Evolutionary conservation across 768 basidiomycete species (phyloP), one percentile per base, ranked within the genome.

Genomic region (Inosperma sp.): DNA sequence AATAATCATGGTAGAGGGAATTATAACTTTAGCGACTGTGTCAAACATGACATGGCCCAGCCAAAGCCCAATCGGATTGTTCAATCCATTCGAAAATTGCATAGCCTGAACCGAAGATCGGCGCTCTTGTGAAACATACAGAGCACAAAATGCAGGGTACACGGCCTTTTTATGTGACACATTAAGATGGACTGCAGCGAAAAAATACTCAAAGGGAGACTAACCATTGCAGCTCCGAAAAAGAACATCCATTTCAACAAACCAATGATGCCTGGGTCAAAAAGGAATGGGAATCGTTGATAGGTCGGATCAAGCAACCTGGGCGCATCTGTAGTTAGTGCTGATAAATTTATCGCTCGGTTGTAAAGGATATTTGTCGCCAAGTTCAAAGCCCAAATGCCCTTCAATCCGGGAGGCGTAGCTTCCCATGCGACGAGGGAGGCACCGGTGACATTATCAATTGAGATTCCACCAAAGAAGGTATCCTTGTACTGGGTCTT

Each of bases 1-100:
- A 14, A 76, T 71, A 37, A 88, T 78, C 44, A 87, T 67, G 2
- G 84, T 84, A 1, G 87, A 75, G 17, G 80, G 62, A n/a, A 84
- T 65, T 13, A 83, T 56, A 3, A 78, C 75, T 52, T 79, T 75
- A 8, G 85, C 73, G 7, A n/a, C n/a, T n/a, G 79, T 73, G 59
- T 91, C 88, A 64, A 86, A 88, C 60, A 85, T 68, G 13, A 89
- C 72, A 65, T 91, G 88, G 3, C 88, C 88, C 3, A 91, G 68
- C 86, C 87, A 88, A 36, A 90, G 69, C 3, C 84, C 86, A 41
- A 81, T 63, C 16, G 85, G 82, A 58, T 88, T 73, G 1, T 81
- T 74, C 22, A 89, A 65, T 1, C 88, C 88, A 62, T 90, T 88
- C 29, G 84, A 86, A 29, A 85, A 70, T 59, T 90, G 88, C 84